Evolutionary conservation across 257 asterid genomes (phyloP).

Genomic region (Handroanthus guayacan): DNA sequence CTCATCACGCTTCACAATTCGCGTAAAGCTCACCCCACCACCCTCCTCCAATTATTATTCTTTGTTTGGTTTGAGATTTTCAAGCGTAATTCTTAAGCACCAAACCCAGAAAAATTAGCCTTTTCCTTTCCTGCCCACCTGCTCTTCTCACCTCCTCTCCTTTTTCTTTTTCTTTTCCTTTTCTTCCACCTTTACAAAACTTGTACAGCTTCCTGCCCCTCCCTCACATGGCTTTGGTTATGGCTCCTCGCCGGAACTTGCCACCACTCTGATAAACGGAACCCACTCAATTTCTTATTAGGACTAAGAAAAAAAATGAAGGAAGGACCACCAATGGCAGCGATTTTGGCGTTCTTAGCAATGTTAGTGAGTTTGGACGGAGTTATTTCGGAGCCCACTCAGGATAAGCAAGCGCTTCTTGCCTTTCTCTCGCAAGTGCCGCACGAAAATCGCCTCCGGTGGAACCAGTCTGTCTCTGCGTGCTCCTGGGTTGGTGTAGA

Average conservation of each 20-base stretch:
- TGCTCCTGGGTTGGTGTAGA: constrained; percentile 85
- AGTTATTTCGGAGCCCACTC: constrained; percentile 68
- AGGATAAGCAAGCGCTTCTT: constrained; percentile 83
- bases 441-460: constrained; percentile 72
- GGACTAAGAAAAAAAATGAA: neutral
- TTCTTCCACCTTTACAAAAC: constrained; percentile 1
- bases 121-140: neutral
- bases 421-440: constrained; percentile 64
- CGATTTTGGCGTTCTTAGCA: neutral
- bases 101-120: neutral
- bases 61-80: neutral
- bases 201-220: neutral
- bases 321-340: constrained; percentile 12
- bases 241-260: constrained; percentile 19
- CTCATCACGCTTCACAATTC: constrained; percentile 18
- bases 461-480: constrained; percentile 71
- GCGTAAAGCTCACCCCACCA: constrained; percentile 9
- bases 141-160: neutral
- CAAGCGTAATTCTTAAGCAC: constrained; percentile 36
- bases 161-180: neutral
- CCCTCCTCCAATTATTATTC: constrained; percentile 9
- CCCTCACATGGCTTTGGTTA: constrained; percentile 21
- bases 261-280: neutral
- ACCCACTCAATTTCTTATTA: neutral
- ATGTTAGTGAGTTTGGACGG: constrained; percentile 23